phyloP scores from a whole-genome alignment of 2,329 filamentous ascomycete species.

The Rhinocladiella similis region DNA sequence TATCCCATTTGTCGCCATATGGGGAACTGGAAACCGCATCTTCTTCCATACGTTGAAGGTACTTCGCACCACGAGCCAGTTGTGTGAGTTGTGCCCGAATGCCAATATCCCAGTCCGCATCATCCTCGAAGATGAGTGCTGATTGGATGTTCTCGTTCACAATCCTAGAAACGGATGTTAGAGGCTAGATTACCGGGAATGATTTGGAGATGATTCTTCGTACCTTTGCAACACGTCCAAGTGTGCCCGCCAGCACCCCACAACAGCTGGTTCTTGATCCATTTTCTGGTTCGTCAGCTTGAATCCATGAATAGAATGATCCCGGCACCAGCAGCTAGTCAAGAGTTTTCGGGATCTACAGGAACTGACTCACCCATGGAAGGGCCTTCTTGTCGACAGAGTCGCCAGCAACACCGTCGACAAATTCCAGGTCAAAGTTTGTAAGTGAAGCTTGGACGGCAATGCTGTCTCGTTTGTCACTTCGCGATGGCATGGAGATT shows the following conservation, averaged over 20 bases:
- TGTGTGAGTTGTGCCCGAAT: slow-evolving; percentile 49
- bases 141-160: slow-evolving; percentile 46
- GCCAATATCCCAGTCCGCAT: slow-evolving; percentile 58
- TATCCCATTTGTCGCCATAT: slow-evolving; percentile 38
- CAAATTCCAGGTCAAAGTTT: slow-evolving; percentile 24
- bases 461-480: slow-evolving; percentile 52
- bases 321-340: too few relatives aligned
- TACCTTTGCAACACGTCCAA: slow-evolving; percentile 36
- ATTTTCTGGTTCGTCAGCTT: not conserved
- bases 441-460: slow-evolving; percentile 43
- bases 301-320: not conserved
- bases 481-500: slow-evolving; percentile 48
- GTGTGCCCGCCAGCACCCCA: slow-evolving; percentile 46
- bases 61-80: slow-evolving; percentile 34
- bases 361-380: slow-evolving; percentile 29
- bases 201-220: not conserved
- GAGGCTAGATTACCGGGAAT: not conserved
- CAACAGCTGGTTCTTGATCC: slow-evolving; percentile 38
- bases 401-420: slow-evolving; percentile 7
- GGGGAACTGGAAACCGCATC: slow-evolving; percentile 30
- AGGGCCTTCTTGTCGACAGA: slow-evolving; percentile 25
- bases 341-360: not conserved
- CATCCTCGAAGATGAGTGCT: slow-evolving; percentile 57
- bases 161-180: slow-evolving; percentile 28
- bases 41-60: slow-evolving; percentile 28